Conservation (phyloP, 176 grass and related monocot species). For the Cenchrus fungigraminus region DNA sequence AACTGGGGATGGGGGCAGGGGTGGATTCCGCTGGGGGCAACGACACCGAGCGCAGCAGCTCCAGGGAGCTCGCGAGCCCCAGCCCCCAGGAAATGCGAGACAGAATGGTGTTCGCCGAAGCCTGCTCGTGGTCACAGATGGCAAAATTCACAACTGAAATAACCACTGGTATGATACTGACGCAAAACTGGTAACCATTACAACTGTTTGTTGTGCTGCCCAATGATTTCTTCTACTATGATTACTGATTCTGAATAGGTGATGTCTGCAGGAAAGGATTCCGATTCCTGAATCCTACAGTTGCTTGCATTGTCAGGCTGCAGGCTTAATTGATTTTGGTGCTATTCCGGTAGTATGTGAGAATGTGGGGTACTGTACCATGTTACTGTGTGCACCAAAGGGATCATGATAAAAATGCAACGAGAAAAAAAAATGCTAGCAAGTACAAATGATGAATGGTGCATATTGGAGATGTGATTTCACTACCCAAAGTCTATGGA, state of each 20-base stretch:
- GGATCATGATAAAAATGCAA: background rate
- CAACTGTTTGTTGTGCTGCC: background rate
- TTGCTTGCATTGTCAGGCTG: background rate
- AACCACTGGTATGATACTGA: background rate
- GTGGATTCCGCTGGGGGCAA: slow-evolving; percentile 59
- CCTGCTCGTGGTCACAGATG: slow-evolving; percentile 39
- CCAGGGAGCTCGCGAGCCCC: slow-evolving; percentile 73
- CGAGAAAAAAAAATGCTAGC: too few species aligned
- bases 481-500: too few species aligned
- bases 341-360: background rate
- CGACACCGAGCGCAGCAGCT: slow-evolving; percentile 80
- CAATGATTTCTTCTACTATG: too few species aligned
- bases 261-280: background rate
- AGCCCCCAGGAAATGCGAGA: slow-evolving; percentile 95
- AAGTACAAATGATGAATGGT: too few species aligned
- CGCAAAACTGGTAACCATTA: background rate
- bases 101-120: slow-evolving; percentile 91
- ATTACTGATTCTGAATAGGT: background rate
- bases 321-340: background rate
- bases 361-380: background rate
- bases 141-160: background rate
- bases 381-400: background rate
- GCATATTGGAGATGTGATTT: too few species aligned
- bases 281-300: background rate
- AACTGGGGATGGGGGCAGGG: background rate